Evolutionary conservation across 2,329 filamentous ascomycete genomes (phyloP).

Genomic region (Neonectria faginata): DNA sequence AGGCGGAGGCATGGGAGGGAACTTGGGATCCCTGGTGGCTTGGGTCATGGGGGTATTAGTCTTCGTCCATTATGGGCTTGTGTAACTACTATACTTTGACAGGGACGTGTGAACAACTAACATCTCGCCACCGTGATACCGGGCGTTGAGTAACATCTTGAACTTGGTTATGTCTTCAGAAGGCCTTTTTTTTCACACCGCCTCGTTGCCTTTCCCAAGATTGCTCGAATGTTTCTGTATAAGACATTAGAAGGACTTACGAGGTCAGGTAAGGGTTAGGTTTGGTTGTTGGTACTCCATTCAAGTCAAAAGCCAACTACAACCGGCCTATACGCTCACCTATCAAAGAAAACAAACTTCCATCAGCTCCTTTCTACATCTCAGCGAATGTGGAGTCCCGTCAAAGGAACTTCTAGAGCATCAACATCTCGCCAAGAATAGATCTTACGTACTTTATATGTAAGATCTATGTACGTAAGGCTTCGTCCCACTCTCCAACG

Average conservation of each 20-base stretch:
- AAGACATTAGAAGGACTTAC: too few relatives aligned
- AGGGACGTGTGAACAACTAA: background rate
- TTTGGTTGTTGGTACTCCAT: too few relatives aligned
- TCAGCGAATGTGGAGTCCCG: background rate
- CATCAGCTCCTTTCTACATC: too few relatives aligned
- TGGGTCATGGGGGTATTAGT: slow-evolving; percentile 11
- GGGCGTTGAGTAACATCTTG: background rate
- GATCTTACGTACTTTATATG: background rate
- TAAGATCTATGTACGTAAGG: background rate
- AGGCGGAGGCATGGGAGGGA: background rate
- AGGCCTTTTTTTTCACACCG: too few relatives aligned
- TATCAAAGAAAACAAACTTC: too few relatives aligned
- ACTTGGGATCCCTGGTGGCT: slow-evolving; percentile 5
- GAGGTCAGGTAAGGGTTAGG: too few relatives aligned
- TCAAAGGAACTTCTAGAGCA: background rate
- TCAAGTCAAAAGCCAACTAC: too few relatives aligned
- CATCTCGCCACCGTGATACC: background rate
- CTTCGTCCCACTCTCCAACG: background rate
- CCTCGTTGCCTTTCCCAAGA: too few relatives aligned
- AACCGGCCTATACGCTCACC: too few relatives aligned
- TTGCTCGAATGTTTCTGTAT: too few relatives aligned
- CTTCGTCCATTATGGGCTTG: background rate
- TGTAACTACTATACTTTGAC: background rate
- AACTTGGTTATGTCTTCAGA: background rate
- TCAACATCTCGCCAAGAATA: background rate